Evolutionary conservation across 768 basidiomycete genomes (phyloP), one percentile per base, ranked within the genome.

Genomic region (Fistulinella prunicolor): DNA sequence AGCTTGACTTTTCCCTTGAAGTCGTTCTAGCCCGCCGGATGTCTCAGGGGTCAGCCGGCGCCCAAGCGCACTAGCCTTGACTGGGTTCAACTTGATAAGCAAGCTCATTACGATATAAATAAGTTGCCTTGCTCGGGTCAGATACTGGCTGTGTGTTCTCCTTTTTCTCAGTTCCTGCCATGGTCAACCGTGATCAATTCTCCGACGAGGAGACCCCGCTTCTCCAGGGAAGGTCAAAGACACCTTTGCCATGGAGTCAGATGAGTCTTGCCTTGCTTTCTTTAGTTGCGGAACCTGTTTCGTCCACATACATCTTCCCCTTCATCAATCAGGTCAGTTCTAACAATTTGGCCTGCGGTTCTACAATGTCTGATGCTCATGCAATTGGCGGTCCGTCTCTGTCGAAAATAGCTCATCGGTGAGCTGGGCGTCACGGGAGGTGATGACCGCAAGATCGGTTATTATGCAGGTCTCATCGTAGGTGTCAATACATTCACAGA

Each of bases 341-440:
- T n/a, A 28, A 28, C 26, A 28, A 28, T 28, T 10, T 28, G 6
- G 10, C 14, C 32, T 34, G 32, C 35, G n/a, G 21, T 17, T 19
- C 16, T 10, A 2, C 28, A 54, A 8, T 16, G 5, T 34, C 32
- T 8, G 12, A 16, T 16, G 26, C 26, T 10, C 26, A 28, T 28
- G 26, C 26, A 28, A 28, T 28, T 28, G 6, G 26, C 10, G n/a
- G n/a, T n/a, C n/a, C n/a, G n/a, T n/a, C n/a, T n/a, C n/a, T n/a
- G n/a, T n/a, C n/a, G n/a, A n/a, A n/a, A n/a, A n/a, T 44, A 85
- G 83, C 73, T 85, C 20, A 74, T 86, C 28, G 70, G 76, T 22
- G 82, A 82, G 52, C 69, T 84, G 17, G 81, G 76, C 29, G 70
- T 86, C 23, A 83, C 81, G 6, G 78, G 78, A 20, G 83, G 83